Evolutionary conservation across 331 rosid species (phyloP), one percentile per base, ranked within the genome.

Genomic region (Quercus phellos): DNA sequence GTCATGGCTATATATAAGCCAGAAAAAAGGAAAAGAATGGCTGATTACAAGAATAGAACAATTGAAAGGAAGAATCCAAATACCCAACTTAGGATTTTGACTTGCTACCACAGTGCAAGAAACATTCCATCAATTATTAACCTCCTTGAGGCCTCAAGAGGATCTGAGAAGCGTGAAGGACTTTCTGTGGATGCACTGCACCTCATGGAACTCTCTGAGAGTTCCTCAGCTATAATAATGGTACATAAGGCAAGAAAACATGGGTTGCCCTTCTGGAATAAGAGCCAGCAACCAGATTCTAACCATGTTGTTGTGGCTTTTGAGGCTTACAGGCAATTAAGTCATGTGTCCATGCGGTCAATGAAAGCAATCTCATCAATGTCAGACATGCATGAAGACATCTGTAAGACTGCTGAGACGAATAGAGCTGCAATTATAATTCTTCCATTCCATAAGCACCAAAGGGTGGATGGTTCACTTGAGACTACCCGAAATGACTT

Each of bases 381-480:
- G 76, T 46, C 91, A 5, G 69, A 72, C 78, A 90, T 94, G 73
- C 97, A 94, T 3, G 91, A 90, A 80, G 98, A 94, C 80, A 90
- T 94, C 16, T 91, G 97, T 56, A 21, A 85, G 17, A 91, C 91
- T 6, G 97, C 98, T 3, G 93, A 87, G 80, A 77, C 80, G 51
- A 90, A 90, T 76, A 78, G 80, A 58, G 92, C 87, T 0, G 90
- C 94, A 19, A 75, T 94, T 64, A 85, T 91, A 27, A 85, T 94
- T 84, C 88, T 94, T 29, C 97, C 96, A 24, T 94, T 89, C 85
- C 98, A 93, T 74, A 90, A 89, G 83, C 97, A 93, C 78, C 97
- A 86, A 74, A 86, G 90, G 24, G 17, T 88, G 68, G 97, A 91
- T 70, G 95, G 97, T 55, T 70, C 88, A 6, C 66, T 88, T 5